These are phyloP conservation scores for Marsdenia floribunda DNA, from an alignment of 257 asterid genomes.

Conservation along the genomic window DNA sequence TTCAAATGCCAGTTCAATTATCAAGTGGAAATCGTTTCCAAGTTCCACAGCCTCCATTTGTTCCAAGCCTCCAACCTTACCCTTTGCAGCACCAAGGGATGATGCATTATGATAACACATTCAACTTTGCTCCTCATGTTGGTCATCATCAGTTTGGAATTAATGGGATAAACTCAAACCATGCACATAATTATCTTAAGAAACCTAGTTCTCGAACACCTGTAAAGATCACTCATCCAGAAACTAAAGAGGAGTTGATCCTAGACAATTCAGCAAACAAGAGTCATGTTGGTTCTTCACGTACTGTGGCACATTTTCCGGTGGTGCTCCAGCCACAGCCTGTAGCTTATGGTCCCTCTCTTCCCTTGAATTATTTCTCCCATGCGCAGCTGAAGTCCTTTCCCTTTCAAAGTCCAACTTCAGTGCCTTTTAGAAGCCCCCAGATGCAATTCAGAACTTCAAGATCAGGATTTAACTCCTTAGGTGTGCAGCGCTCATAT, in stretches of 20 bases:
- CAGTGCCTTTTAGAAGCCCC: constrained; percentile 41
- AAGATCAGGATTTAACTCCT: constrained; percentile 11
- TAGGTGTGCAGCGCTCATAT: constrained; percentile 20
- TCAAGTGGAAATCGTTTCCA: constrained; percentile 50
- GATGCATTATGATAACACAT: constrained; percentile 65
- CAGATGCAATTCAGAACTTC: constrained; percentile 17
- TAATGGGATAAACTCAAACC: constrained; percentile 15
- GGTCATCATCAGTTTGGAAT: constrained; percentile 46
- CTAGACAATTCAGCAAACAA: constrained; percentile 31
- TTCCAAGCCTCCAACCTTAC: constrained; percentile 66
- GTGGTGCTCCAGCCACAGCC: constrained; percentile 61
- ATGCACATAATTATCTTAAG: constrained; percentile 11
- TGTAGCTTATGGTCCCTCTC: constrained; percentile 49
- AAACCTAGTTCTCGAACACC: constrained; percentile 48
- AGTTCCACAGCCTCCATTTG: constrained; percentile 58
- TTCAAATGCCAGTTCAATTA: constrained; percentile 47
- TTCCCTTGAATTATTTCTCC: constrained; percentile 45
- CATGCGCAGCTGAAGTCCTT: constrained; percentile 32
- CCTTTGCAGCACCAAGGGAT: constrained; percentile 72
- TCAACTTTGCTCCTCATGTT: constrained; percentile 59
- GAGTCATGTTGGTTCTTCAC: constrained; percentile 30
- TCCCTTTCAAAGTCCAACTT: constrained; percentile 42
- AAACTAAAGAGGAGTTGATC: constrained; percentile 82
- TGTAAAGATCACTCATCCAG: constrained; percentile 89
- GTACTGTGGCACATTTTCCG: constrained; percentile 47